Percentiles rank a stretch among this genome's conserved stretches.
These are phyloP conservation scores for Silene coronaria DNA, from an alignment of 179 eudicot genomes.

Conservation along the genomic window DNA sequence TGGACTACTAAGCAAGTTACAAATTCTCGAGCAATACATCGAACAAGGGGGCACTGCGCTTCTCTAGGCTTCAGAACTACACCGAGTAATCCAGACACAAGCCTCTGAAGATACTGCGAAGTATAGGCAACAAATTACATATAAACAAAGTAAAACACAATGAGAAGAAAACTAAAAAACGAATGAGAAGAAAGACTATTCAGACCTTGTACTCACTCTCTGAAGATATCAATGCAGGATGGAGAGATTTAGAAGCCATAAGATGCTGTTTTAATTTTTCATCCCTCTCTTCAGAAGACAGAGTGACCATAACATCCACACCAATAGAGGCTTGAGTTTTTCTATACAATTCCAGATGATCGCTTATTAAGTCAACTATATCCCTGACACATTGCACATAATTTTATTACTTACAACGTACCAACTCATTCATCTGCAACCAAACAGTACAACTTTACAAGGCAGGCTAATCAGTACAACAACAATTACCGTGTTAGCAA, in stretches of 20 bases:
- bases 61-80: constrained; percentile 75
- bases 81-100: constrained; percentile 69
- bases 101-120: constrained; percentile 69
- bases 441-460: not conserved
- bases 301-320: constrained; percentile 82
- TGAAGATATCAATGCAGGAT: constrained; percentile 87
- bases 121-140: constrained; percentile 20
- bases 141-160: constrained; percentile 12
- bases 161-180: not conserved
- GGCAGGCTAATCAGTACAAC: not conserved
- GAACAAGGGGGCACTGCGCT: constrained; percentile 86
- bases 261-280: constrained; percentile 87
- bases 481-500: constrained; percentile 71
- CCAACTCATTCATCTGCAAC: constrained; percentile 4
- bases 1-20: constrained; percentile 83
- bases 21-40: constrained; percentile 86
- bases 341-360: constrained; percentile 83
- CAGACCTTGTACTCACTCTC: constrained; percentile 98
- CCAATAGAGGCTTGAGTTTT: constrained; percentile 89
- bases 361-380: constrained; percentile 72
- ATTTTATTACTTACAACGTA: constrained; percentile 14
- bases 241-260: constrained; percentile 79
- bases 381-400: constrained; percentile 59
- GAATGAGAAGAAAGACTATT: constrained; percentile 23
- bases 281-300: constrained; percentile 95